phyloP scores from a whole-genome alignment of 495 filamentous ascomycete species.

The Talaromyces ruber region DNA sequence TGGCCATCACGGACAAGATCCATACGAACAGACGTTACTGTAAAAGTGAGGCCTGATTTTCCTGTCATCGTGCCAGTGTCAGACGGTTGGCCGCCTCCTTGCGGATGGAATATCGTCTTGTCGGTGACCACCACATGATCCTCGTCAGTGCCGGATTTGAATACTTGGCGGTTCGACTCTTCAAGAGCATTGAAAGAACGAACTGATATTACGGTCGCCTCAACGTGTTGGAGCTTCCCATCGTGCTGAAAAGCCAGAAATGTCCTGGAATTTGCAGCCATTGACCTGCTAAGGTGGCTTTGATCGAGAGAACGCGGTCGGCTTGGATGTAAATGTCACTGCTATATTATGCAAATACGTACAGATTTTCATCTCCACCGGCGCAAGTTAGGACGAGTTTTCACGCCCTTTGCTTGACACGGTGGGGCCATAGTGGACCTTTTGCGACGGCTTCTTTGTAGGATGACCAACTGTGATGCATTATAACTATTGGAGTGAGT shows the following conservation, averaged over 20 bases:
- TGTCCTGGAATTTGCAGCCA: constrained; percentile 22
- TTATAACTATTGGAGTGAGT: neutral
- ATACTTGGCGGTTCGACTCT: constrained; percentile 36
- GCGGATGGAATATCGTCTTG: constrained; percentile 57
- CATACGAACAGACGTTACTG: constrained; percentile 42
- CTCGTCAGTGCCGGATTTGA: constrained; percentile 36
- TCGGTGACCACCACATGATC: constrained; percentile 46
- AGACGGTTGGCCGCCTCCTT: constrained; percentile 59
- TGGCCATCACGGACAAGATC: constrained; percentile 32
- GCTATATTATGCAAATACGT: too few species aligned
- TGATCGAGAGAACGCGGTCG: neutral
- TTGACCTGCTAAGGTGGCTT: neutral
- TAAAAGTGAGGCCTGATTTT: constrained; percentile 22
- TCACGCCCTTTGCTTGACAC: neutral
- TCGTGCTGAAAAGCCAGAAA: constrained; percentile 48
- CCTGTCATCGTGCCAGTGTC: constrained; percentile 46
- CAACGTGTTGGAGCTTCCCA: constrained; percentile 33
- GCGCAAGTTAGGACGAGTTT: neutral
- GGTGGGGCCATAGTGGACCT: neutral
- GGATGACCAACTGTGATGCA: neutral
- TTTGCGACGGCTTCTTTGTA: neutral
- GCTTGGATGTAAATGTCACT: neutral
- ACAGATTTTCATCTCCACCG: neutral
- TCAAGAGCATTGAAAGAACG: constrained; percentile 35
- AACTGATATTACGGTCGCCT: constrained; percentile 35